Conservation (phyloP, 1,284 basidiomycete species). For the Porogramme epimiltina region DNA sequence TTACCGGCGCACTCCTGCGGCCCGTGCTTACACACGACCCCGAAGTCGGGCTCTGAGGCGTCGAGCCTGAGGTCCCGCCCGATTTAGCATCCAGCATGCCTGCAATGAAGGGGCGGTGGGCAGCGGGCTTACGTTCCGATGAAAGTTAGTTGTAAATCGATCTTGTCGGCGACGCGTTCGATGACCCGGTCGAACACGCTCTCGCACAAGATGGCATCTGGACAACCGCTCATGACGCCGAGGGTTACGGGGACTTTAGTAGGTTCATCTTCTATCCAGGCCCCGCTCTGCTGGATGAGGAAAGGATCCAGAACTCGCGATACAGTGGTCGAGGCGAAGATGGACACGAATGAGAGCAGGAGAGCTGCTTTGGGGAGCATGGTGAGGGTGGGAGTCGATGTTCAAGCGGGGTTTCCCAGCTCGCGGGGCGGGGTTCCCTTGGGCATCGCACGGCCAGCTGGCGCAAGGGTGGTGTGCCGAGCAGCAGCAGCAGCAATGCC, state of each 20-base stretch:
- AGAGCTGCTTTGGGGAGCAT: constrained; percentile 12
- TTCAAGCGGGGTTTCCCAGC: background rate
- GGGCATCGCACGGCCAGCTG: background rate
- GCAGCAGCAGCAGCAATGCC: too few species aligned
- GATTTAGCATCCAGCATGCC: background rate
- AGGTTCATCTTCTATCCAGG: constrained; percentile 21
- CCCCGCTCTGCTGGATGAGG: constrained; percentile 26
- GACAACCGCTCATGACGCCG: constrained; percentile 80
- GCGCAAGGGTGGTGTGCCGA: background rate
- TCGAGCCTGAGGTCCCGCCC: constrained; percentile 52
- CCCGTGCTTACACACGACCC: constrained; percentile 81
- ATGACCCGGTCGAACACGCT: constrained; percentile 76
- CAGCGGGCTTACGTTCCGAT: constrained; percentile 62
- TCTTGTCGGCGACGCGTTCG: constrained; percentile 59
- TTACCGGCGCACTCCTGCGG: constrained; percentile 83
- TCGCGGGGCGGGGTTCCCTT: background rate
- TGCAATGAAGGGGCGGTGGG: background rate
- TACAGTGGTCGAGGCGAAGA: background rate
- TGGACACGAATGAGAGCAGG: background rate
- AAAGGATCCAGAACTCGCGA: constrained; percentile 13
- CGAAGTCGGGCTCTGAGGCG: constrained; percentile 63
- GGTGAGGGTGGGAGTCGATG: constrained; percentile 13
- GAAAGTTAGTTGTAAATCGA: constrained; percentile 73
- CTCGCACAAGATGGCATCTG: constrained; percentile 80
- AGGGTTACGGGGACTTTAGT: constrained; percentile 57